Base-by-base conservation (phyloP, 495 filamentous ascomycete species). In the Niebla homalea region DNA sequence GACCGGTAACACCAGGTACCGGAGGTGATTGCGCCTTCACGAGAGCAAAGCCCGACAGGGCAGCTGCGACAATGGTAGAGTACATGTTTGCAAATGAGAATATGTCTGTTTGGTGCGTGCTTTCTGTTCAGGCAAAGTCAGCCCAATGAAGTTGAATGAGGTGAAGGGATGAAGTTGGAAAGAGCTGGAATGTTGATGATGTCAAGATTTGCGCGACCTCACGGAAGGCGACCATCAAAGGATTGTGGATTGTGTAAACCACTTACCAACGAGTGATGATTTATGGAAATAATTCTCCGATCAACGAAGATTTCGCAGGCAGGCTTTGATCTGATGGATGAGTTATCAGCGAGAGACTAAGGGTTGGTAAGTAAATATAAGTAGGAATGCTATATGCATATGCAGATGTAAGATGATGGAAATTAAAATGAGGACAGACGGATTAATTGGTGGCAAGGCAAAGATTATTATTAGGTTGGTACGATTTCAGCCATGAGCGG, bases 31-130 rank as follows among this genome's bases (percentile, higher is more conserved):
- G 71, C 14, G 74, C 69, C 21, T 53, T 50, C 47, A 62, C 70
- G 23, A 72, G 57, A 15, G 64, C 53, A 29, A 71, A 60, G 41
- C 64, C 66, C 37, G 69, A 58, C 26, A 77, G 52, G 51, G 69
- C 57, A 36, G 64, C 51, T 47, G 69, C n/a, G 50, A 73, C 25
- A 41, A 64, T 52, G 23, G 56, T 48, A 51, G 63, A 50, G 42
- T 65, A 63, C 74, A 76, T 75, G 11, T 58, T 65, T 57, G 29
- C 43, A 16, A 45, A 18, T 22, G 48, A 32, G 29, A 32, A 12
- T 5, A 32, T 8, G 29, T 5, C 10, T 32, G 39, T 11, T 41
- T 8, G n/a, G 39, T n/a, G 39, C 8, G n/a, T 41, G 39, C n/a
- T 19, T 41, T 41, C 16, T 41, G 39, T 41, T 41, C 4, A 15